phyloP scores from a whole-genome alignment of 768 basidiomycete species.

The Rhodotorula taiwanensis region DNA sequence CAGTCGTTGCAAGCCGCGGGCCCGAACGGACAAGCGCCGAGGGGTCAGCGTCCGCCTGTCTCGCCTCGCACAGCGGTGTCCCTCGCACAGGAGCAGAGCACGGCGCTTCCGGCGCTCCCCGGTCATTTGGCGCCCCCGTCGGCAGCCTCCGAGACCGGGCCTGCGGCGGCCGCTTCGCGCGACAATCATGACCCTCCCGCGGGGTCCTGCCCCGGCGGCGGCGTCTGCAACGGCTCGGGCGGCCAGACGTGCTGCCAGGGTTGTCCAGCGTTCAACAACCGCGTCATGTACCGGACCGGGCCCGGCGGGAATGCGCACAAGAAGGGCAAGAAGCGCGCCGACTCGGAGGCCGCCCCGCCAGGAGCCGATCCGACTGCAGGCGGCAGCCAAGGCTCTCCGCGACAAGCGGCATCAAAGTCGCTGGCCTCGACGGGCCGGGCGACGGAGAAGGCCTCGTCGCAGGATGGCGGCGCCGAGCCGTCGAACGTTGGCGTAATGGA shows the following conservation, averaged over 20 bases:
- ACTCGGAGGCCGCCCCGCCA: neutral
- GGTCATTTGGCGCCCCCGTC: neutral
- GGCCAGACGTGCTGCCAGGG: conserved; percentile 87
- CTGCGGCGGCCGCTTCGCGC: conserved; percentile 45
- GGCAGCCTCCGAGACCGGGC: neutral
- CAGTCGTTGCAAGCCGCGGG: neutral
- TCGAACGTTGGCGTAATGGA: conserved; percentile 35
- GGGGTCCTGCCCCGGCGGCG: conserved; percentile 93
- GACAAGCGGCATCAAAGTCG: too few species aligned
- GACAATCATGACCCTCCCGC: conserved; percentile 41
- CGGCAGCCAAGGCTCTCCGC: too few species aligned
- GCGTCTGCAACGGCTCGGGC: conserved; percentile 93
- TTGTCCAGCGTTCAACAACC: conserved; percentile 95
- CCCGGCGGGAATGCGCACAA: conserved; percentile 23
- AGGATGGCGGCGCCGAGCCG: neutral
- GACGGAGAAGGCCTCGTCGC: too few species aligned
- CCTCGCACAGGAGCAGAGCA: neutral
- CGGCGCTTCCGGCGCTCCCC: neutral
- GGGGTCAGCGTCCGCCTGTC: neutral
- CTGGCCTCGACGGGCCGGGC: too few species aligned
- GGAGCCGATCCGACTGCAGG: too few species aligned
- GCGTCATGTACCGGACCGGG: conserved; percentile 42
- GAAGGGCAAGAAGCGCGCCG: conserved; percentile 12
- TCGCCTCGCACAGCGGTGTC: neutral
- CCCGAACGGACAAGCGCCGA: neutral